Evolutionary conservation across 2,329 filamentous ascomycete genomes (phyloP), one percentile per base, ranked within the genome.

Genomic region (Apiospora saccharicola): DNA sequence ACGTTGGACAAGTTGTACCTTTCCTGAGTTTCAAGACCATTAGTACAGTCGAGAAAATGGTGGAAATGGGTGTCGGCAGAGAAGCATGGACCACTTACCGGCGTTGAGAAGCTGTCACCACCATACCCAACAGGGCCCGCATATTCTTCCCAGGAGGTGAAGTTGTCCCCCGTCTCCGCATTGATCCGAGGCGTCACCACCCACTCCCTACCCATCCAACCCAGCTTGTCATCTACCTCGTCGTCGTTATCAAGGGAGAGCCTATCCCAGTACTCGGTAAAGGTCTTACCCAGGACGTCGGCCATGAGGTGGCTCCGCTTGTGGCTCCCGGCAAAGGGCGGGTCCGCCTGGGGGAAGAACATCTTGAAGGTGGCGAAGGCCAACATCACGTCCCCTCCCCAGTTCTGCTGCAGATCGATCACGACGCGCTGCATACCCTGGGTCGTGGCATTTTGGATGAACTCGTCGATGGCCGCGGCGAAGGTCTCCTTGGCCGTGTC

Each of bases 401-500:
- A 47, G 67, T 78, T 78, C 49, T 72, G 61, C 41, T 78, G 77
- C 4, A 78, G 69, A 24, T 78, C 77, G 26, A 78, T 75, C 3
- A 78, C 72, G 24, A 77, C 64, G 67, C 74, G 75, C 10, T 71
- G 57, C n/a, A 75, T 37, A 26, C 72, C 71, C 14, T 57, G 14
- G 3, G 37, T 1, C 3, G 44, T n/a, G 12, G 71, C 71, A 2
- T 70, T 70, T 19, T 69, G 53, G 61, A 77, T 73, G 68, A 81
- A 84, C 5, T 80, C 67, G 2, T 72, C 37, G 24, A 84, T 77
- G 1, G 81, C 75, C 14, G 72, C 61, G 10, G 75, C 76, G 70
- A 83, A 83, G 2, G 76, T 77, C 22, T 75, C 71, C 30, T 80
- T 75, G 4, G 74, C 78, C 5, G 76, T 75, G 5, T 71, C 76